Percentiles rank a stretch among this genome's conserved stretches.
Conservation (phyloP, 2,329 filamentous ascomycete species). For the Ophiostoma triangulosporum region DNA sequence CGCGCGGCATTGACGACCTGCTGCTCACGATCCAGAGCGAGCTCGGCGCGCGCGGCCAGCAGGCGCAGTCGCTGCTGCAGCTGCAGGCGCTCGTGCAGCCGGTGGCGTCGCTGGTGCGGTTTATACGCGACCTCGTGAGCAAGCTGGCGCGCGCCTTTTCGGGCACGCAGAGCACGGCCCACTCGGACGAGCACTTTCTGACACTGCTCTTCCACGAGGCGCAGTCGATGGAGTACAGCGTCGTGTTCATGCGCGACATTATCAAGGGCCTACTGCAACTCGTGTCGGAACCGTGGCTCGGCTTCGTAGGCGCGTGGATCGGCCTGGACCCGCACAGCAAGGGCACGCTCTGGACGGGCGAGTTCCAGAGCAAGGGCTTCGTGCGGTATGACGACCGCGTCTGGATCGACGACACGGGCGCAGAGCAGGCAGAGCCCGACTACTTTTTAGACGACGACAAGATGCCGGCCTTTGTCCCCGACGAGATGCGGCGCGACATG, state of each 20-base stretch:
- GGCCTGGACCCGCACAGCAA: constrained; percentile 48
- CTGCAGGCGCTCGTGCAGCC: constrained; percentile 37
- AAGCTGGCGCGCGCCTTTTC: constrained; percentile 25
- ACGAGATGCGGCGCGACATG: constrained; percentile 55
- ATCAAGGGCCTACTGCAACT: constrained; percentile 49
- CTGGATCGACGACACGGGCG: constrained; percentile 44
- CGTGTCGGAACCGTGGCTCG: constrained; percentile 22
- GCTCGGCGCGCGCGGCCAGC: constrained; percentile 29
- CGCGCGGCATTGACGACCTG: constrained; percentile 33
- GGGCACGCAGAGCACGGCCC: constrained; percentile 12
- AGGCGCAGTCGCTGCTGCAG: constrained; percentile 35
- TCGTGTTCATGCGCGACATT: constrained; percentile 46
- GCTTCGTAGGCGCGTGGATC: constrained; percentile 55
- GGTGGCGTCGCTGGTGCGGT: constrained; percentile 33
- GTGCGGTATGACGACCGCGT: constrained; percentile 42
- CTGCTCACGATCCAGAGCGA: constrained; percentile 36
- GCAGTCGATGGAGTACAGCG: constrained; percentile 49
- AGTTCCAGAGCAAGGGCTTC: constrained; percentile 37
- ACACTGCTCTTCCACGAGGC: constrained; percentile 48
- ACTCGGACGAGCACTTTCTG: constrained; percentile 46
- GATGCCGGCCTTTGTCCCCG: constrained; percentile 58
- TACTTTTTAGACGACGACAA: constrained; percentile 49
- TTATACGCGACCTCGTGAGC: constrained; percentile 37
- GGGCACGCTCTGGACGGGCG: constrained; percentile 10
- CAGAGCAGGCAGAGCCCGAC: constrained; percentile 43